Evolutionary conservation across 2,329 filamentous ascomycete species (phyloP).

Genomic region (Tolypocladium sp.): DNA sequence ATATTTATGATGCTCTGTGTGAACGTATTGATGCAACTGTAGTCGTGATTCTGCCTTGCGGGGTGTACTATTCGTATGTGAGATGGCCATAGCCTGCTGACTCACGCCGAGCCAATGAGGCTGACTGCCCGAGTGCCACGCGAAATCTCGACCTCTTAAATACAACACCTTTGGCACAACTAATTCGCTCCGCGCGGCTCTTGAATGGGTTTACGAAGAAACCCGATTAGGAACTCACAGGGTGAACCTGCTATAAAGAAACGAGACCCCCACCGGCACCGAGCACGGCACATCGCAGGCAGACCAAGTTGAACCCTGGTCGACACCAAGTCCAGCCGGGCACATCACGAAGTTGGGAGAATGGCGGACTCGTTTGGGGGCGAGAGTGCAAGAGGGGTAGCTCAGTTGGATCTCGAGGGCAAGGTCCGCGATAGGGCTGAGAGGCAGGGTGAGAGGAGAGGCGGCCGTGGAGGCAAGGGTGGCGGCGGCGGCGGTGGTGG

Average conservation of each 20-base stretch:
- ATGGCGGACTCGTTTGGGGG: not conserved
- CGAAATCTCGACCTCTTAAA: not conserved
- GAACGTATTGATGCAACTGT: not conserved
- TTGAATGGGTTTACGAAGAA: not conserved
- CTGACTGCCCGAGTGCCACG: not conserved
- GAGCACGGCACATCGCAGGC: not conserved
- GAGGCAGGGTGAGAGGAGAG: constrained; percentile 12
- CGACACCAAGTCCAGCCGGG: not conserved
- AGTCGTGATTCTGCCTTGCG: not conserved
- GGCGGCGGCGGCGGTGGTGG: constrained; percentile 21
- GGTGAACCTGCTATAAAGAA: not conserved
- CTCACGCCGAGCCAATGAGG: not conserved
- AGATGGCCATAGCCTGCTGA: not conserved
- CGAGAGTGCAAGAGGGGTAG: not conserved
- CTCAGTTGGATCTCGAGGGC: constrained; percentile 13
- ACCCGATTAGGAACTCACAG: not conserved
- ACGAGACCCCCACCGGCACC: not conserved
- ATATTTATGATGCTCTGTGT: not conserved
- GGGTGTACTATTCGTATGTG: not conserved
- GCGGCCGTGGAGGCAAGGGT: constrained; percentile 17
- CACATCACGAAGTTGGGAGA: not conserved
- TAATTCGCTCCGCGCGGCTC: not conserved
- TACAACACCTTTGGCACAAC: not conserved
- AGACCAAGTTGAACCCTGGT: not conserved
- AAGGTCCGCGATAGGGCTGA: constrained; percentile 2